phyloP scores from a whole-genome alignment of 768 basidiomycete genomes.

The Pleurotus tuber-regium region DNA sequence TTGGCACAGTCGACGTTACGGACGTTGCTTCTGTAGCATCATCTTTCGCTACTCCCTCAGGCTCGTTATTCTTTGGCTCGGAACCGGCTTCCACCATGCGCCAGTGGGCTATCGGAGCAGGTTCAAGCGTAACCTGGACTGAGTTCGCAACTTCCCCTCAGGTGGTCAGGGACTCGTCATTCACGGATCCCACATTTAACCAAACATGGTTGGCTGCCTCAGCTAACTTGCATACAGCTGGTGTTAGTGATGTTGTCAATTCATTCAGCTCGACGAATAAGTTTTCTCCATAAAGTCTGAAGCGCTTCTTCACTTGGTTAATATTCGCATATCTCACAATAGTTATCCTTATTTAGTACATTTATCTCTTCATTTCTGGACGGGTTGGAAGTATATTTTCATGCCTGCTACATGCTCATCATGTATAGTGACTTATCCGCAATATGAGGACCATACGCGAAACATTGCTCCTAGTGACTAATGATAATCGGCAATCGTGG shows the following conservation, averaged over 20 bases:
- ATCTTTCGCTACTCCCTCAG: slow-evolving; percentile 47
- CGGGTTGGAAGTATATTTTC: neutral
- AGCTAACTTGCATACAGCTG: slow-evolving; percentile 22
- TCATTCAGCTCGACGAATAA: slow-evolving; percentile 30
- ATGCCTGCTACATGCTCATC: slow-evolving; percentile 3
- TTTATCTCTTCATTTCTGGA: slow-evolving; percentile 2
- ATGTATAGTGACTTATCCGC: slow-evolving; percentile 6
- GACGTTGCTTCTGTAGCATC: slow-evolving; percentile 49
- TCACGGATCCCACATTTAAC: slow-evolving; percentile 42
- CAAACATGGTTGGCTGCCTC: slow-evolving; percentile 47
- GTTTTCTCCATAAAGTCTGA: slow-evolving; percentile 18
- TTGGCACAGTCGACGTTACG: slow-evolving; percentile 48
- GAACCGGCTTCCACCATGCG: slow-evolving; percentile 44
- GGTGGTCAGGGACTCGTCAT: slow-evolving; percentile 49
- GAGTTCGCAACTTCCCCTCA: slow-evolving; percentile 46
- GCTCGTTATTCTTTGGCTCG: slow-evolving; percentile 60
- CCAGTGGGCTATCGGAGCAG: slow-evolving; percentile 48
- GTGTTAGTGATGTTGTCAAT: slow-evolving; percentile 43
- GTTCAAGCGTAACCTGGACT: slow-evolving; percentile 47
- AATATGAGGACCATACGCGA: neutral
- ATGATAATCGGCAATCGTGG: too few species aligned
- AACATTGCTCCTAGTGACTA: too few species aligned
- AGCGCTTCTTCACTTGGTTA: too few species aligned
- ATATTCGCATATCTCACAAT: slow-evolving; percentile 17
- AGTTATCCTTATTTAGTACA: neutral